A percentile compares a stretch with the other conserved stretches of the same genome.
phyloP scores from a whole-genome alignment of 345 rosid species.

The Salix exigua region DNA sequence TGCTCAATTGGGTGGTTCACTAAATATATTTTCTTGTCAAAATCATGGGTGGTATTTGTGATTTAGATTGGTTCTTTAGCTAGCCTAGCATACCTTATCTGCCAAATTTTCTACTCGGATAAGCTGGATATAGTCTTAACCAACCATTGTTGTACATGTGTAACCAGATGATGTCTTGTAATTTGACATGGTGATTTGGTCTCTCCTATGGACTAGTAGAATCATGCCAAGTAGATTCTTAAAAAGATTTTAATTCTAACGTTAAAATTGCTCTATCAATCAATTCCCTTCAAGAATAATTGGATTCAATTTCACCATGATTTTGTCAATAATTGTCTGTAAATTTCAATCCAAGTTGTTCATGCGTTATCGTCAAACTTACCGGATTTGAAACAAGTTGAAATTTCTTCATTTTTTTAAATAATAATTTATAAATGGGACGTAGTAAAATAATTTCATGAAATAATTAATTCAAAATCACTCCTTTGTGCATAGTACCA shows the following conservation, averaged over 20 bases:
- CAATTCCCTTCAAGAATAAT: background rate
- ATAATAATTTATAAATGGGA: background rate
- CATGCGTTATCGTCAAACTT: too few species aligned
- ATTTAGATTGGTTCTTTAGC: constrained; percentile 37
- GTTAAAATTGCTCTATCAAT: background rate
- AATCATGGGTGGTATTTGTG: constrained; percentile 31
- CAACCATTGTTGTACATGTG: constrained; percentile 31
- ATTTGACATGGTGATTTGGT: constrained; percentile 36
- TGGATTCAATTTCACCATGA: too few species aligned
- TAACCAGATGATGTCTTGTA: background rate
- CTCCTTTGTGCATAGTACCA: too few species aligned
- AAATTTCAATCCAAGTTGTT: too few species aligned
- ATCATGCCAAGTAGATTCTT: constrained; percentile 32
- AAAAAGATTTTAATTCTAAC: background rate
- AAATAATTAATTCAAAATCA: too few species aligned
- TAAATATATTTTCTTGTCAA: background rate
- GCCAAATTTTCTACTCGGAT: constrained; percentile 41
- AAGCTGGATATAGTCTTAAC: constrained; percentile 38
- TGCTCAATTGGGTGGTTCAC: background rate
- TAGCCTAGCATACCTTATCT: constrained; percentile 39
- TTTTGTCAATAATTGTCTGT: background rate
- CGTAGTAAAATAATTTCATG: too few species aligned
- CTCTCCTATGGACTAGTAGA: background rate
- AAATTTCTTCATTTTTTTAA: too few species aligned
- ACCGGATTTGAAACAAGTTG: too few species aligned